Evolutionary conservation across 352 stramenopile species (phyloP).

Genomic region (Phytopythium mirpurense): DNA sequence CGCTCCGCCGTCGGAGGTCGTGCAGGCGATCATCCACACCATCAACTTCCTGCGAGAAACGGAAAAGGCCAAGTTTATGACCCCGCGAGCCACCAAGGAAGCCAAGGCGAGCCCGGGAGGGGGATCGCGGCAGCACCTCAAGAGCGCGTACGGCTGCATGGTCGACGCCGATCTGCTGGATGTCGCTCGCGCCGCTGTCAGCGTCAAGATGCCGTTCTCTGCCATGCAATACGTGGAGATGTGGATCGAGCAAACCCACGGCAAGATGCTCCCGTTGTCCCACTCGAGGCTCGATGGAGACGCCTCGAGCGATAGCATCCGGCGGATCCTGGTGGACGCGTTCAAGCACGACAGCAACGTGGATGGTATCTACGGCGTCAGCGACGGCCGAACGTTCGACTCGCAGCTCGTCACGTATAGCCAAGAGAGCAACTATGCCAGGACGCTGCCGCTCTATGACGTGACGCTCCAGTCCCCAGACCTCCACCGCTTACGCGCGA

Average conservation of each 20-base stretch:
- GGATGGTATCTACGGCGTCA: constrained; percentile 76
- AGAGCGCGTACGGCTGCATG: constrained; percentile 47
- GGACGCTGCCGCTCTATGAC: constrained; percentile 72
- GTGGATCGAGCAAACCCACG: constrained; percentile 67
- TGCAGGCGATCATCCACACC: constrained; percentile 72
- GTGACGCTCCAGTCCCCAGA: constrained; percentile 51
- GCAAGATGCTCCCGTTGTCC: constrained; percentile 33
- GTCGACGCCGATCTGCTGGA: constrained; percentile 59
- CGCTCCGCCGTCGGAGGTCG: constrained; percentile 27
- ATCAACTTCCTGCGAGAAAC: constrained; percentile 81
- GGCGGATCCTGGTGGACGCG: constrained; percentile 57
- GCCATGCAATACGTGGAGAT: constrained; percentile 89
- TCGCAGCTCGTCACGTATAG: constrained; percentile 75
- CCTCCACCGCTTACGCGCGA: background rate
- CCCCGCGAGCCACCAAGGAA: constrained; percentile 14
- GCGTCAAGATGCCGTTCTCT: constrained; percentile 83
- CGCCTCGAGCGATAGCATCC: constrained; percentile 1
- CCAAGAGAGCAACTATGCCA: constrained; percentile 48
- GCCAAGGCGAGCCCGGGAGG: background rate
- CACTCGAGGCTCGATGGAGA: background rate
- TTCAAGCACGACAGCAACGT: constrained; percentile 59
- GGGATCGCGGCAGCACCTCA: background rate
- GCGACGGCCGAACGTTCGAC: constrained; percentile 59
- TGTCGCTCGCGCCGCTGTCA: constrained; percentile 55
- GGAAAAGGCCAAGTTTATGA: constrained; percentile 68